A percentile compares a stretch with the other conserved stretches of the same genome.
Conservation (phyloP, 495 filamentous ascomycete genomes). For the Podospora comata region DNA sequence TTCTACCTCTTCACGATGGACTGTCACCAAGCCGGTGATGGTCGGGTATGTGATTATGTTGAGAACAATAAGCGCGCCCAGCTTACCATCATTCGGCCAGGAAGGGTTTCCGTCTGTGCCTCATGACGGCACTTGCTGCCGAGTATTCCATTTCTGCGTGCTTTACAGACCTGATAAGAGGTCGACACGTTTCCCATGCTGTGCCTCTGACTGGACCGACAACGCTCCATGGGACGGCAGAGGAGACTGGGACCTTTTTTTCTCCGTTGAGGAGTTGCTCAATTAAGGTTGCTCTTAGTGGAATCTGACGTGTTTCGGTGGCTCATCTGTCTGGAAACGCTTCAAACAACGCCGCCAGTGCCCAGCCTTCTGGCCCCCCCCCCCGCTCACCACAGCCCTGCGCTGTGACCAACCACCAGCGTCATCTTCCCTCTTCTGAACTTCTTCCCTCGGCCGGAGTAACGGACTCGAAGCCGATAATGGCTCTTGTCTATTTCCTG, state of each 20-base stretch:
- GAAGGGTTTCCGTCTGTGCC: constrained; percentile 15
- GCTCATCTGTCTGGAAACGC: not conserved
- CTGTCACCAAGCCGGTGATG: not conserved
- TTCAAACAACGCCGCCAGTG: not conserved
- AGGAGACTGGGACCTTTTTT: not conserved
- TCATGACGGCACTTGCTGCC: constrained; percentile 7
- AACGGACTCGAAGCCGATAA: constrained; percentile 19
- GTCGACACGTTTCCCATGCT: constrained; percentile 17
- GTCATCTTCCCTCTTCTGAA: not conserved
- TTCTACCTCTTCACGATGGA: not conserved
- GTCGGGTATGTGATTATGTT: not conserved
- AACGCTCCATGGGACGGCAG: not conserved
- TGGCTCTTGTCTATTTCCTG: not conserved
- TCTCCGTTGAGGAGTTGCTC: not conserved
- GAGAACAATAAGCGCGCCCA: constrained; percentile 5
- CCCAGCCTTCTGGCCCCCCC: not conserved
- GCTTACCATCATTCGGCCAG: not conserved
- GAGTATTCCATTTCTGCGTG: constrained; percentile 2
- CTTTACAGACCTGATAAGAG: not conserved
- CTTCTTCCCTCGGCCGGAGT: constrained; percentile 18
- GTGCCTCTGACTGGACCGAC: constrained; percentile 19
- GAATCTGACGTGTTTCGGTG: not conserved
- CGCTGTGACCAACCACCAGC: not conserved
- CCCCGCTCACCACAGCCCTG: not conserved
- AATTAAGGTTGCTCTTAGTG: not conserved